These are phyloP conservation scores for Lepraria neglecta DNA, from an alignment of 495 filamentous ascomycete genomes.

Conservation along the genomic window DNA sequence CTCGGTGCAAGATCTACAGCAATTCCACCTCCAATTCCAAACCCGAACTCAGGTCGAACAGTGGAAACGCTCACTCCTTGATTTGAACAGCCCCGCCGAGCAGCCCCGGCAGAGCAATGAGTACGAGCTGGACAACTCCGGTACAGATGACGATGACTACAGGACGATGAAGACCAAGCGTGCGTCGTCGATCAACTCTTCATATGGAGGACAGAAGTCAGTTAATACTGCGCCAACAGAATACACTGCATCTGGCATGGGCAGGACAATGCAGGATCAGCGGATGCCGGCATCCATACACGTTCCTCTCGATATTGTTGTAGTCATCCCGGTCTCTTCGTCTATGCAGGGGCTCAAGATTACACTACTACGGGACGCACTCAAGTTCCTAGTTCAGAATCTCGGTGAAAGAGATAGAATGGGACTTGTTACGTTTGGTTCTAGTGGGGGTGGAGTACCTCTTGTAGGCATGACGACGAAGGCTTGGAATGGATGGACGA, in stretches of 20 bases:
- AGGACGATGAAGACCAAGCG: slow-evolving; percentile 63
- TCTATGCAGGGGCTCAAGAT: slow-evolving; percentile 99
- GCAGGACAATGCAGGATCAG: slow-evolving; percentile 33
- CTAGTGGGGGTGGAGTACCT: slow-evolving; percentile 85
- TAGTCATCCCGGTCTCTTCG: slow-evolving; percentile 94
- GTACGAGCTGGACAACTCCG: slow-evolving; percentile 72
- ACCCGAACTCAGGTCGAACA: slow-evolving; percentile 78
- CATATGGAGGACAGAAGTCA: slow-evolving; percentile 76
- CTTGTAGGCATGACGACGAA: slow-evolving; percentile 98
- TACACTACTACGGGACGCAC: slow-evolving; percentile 83
- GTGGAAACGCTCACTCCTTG: slow-evolving; percentile 83
- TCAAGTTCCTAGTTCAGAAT: slow-evolving; percentile 86
- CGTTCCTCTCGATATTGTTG: slow-evolving; percentile 90
- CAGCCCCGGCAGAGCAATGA: slow-evolving; percentile 56
- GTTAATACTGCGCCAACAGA: slow-evolving; percentile 69
- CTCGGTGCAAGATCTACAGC: slow-evolving; percentile 89
- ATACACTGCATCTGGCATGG: slow-evolving; percentile 57
- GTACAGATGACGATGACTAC: slow-evolving; percentile 90
- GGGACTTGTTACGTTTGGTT: slow-evolving; percentile 96
- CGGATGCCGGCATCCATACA: slow-evolving; percentile 63
- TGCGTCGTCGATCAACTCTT: slow-evolving; percentile 81
- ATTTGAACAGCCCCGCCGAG: slow-evolving; percentile 60
- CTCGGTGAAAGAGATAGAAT: slow-evolving; percentile 94
- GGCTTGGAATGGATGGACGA: slow-evolving; percentile 84
- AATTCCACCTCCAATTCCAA: slow-evolving; percentile 90